phyloP scores from a whole-genome alignment of 2,329 filamentous ascomycete genomes.

The Blumeriella jaapii region DNA sequence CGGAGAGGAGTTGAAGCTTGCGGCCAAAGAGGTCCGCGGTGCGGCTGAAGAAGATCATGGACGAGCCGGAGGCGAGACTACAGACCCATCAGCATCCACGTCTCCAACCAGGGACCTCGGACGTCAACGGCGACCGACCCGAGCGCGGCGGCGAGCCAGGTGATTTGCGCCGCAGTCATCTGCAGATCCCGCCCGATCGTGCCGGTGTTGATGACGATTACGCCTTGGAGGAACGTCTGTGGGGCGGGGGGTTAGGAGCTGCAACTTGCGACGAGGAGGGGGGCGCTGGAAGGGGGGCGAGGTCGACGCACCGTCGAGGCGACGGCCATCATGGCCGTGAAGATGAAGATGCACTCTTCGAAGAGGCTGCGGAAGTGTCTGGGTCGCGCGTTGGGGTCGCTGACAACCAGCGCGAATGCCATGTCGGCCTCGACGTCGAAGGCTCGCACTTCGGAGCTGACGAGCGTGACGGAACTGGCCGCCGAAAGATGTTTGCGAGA shows the following conservation, averaged over 20 bases:
- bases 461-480: neutral
- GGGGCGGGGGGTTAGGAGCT: neutral
- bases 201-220: slow-evolving; percentile 42
- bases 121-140: slow-evolving; percentile 32
- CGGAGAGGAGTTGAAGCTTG: slow-evolving; percentile 46
- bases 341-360: slow-evolving; percentile 21
- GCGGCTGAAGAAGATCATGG: slow-evolving; percentile 55
- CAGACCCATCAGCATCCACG: no score
- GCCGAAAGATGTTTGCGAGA: neutral
- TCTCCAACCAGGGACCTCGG: no score
- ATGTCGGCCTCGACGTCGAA: slow-evolving; percentile 22
- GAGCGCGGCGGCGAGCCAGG: slow-evolving; percentile 54
- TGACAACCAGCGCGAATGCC: slow-evolving; percentile 11
- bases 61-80: slow-evolving; percentile 49
- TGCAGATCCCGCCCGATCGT: slow-evolving; percentile 9
- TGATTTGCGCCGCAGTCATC: slow-evolving; percentile 55
- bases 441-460: slow-evolving; percentile 4
- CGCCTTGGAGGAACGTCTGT: slow-evolving; percentile 43
- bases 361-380: slow-evolving; percentile 15
- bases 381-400: slow-evolving; percentile 18
- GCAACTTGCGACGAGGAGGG: neutral
- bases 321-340: slow-evolving; percentile 50
- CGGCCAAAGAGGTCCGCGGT: slow-evolving; percentile 56
- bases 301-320: slow-evolving; percentile 35
- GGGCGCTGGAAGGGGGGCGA: neutral